Conservation (phyloP, 805 yeast genomes). For the Candida stauntonica region DNA sequence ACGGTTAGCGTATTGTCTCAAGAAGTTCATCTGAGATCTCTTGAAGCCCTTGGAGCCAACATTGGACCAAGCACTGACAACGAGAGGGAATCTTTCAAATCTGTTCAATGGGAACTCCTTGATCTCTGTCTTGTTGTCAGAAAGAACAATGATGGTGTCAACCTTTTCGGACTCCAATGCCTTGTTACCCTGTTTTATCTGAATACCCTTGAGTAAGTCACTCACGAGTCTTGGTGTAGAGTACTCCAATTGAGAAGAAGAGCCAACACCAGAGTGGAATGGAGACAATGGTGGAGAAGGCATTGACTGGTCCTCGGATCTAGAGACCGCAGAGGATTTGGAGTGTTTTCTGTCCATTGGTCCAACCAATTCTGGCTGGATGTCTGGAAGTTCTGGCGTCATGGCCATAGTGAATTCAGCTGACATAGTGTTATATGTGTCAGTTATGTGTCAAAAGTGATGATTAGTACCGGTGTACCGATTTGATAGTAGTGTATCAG, state of each 20-base stretch:
- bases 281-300: slow-evolving; percentile 46
- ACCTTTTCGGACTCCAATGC: slow-evolving; percentile 3
- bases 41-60: slow-evolving; percentile 42
- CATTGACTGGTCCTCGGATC: slow-evolving; percentile 30
- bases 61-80: slow-evolving; percentile 48
- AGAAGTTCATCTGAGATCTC: slow-evolving; percentile 44
- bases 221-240: slow-evolving; percentile 11
- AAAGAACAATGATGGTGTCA: slow-evolving; percentile 17
- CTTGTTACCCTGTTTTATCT: slow-evolving; percentile 18
- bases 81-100: slow-evolving; percentile 41
- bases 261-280: slow-evolving; percentile 23
- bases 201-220: slow-evolving; percentile 20
- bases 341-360: slow-evolving; percentile 24
- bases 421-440: slow-evolving; percentile 6
- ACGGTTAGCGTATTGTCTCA: slow-evolving; percentile 41
- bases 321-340: slow-evolving; percentile 20
- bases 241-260: slow-evolving; percentile 8
- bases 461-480: neutral
- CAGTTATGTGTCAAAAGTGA: neutral
- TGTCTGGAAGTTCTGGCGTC: slow-evolving; percentile 24
- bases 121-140: slow-evolving; percentile 13
- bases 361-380: slow-evolving; percentile 13
- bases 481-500: no score
- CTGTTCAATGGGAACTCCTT: slow-evolving; percentile 45
- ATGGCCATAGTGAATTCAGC: slow-evolving; percentile 19